phyloP scores from a whole-genome alignment of 73 alveolate genomes.

The Paramecium tetraurelia region DNA sequence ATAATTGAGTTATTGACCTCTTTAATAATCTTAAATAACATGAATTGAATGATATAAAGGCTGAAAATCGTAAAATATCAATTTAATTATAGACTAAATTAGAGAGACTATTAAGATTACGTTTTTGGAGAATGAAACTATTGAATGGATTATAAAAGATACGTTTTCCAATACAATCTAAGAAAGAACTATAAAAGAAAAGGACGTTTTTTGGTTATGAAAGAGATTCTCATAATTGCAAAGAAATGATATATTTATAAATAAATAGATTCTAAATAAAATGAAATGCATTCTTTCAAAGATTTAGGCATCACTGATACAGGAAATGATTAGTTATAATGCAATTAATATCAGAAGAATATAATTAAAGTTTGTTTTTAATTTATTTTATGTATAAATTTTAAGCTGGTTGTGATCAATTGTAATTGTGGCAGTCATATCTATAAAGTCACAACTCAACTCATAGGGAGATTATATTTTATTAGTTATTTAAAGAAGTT shows the following conservation, averaged over 20 bases:
- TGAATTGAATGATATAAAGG: background rate
- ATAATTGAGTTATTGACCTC: too few relatives aligned
- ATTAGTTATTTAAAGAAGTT: background rate
- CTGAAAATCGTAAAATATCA: background rate
- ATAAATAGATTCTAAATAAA: background rate
- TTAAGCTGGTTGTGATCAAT: background rate
- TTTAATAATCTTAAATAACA: constrained; percentile 42
- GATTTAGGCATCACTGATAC: background rate
- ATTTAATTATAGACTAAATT: background rate
- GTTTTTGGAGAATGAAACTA: constrained; percentile 72
- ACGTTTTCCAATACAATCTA: constrained; percentile 90
- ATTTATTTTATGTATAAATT: background rate
- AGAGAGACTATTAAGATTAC: constrained; percentile 32
- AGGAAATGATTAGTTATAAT: background rate
- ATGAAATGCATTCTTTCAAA: constrained; percentile 9
- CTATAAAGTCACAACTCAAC: background rate
- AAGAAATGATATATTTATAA: background rate
- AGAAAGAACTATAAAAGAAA: background rate
- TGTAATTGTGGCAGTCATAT: background rate
- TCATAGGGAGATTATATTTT: background rate
- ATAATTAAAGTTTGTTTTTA: constrained; percentile 20
- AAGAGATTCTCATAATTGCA: background rate
- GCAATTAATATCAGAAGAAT: background rate
- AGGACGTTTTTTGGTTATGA: background rate
- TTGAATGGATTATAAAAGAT: constrained; percentile 90